phyloP scores from a whole-genome alignment of 1,284 basidiomycete species.

The Trametes hirsuta region DNA sequence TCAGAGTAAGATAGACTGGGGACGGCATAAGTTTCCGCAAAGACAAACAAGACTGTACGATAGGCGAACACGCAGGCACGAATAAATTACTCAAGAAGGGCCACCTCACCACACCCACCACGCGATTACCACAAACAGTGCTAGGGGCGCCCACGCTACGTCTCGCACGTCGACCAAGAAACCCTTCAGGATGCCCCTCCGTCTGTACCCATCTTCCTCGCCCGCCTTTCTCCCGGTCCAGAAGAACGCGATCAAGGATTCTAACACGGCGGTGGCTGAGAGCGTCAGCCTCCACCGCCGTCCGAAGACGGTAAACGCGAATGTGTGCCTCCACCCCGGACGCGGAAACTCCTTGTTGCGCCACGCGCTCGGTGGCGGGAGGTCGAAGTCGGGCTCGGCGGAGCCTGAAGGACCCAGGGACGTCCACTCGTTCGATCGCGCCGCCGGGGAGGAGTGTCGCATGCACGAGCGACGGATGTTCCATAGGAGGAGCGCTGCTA shows the following conservation, averaged over 20 bases:
- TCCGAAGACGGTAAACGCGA: constrained; percentile 33
- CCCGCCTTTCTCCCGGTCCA: constrained; percentile 10
- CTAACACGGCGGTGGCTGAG: constrained; percentile 8
- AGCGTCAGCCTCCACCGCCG: constrained; percentile 34
- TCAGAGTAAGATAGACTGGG: background rate
- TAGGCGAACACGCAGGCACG: background rate
- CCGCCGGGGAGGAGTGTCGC: constrained; percentile 14
- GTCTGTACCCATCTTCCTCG: constrained; percentile 14
- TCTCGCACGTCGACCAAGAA: constrained; percentile 36
- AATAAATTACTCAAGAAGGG: background rate
- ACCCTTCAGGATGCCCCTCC: constrained; percentile 35
- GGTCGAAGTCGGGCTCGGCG: constrained; percentile 15
- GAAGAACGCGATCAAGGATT: constrained; percentile 12
- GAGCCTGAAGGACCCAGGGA: constrained; percentile 3
- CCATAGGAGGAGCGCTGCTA: constrained; percentile 33
- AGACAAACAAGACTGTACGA: too few relatives aligned
- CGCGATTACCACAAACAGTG: constrained; percentile 31
- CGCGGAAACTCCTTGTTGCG: constrained; percentile 19
- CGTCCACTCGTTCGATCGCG: constrained; percentile 6
- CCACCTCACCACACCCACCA: constrained; percentile 30
- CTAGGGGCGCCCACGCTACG: constrained; percentile 42
- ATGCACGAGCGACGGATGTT: constrained; percentile 29
- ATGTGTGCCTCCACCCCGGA: constrained; percentile 20
- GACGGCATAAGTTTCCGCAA: too few relatives aligned
- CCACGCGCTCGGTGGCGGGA: constrained; percentile 25